These are phyloP conservation scores for Moesziomyces sp. DNA, from an alignment of 1,284 basidiomycete genomes.

Conservation along the genomic window DNA sequence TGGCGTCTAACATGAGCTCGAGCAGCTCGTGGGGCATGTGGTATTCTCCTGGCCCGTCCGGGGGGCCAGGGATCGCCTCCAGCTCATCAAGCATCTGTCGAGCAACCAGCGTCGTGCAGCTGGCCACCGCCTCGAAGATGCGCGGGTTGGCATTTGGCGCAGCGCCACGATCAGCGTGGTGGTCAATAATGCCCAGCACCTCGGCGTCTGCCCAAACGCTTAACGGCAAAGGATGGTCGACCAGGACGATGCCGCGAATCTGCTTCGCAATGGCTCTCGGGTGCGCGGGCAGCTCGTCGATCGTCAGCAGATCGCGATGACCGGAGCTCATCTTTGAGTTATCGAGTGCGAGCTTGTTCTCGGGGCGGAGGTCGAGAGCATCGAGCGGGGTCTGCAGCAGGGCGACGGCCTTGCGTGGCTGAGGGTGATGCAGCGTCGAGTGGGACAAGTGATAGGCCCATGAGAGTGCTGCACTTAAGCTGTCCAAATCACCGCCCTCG, in stretches of 20 bases:
- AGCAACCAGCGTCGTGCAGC: conserved; percentile 65
- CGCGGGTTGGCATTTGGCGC: conserved; percentile 60
- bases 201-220: conserved; percentile 58
- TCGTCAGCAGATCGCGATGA: conserved; percentile 68
- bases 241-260: conserved; percentile 65
- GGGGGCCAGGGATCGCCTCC: conserved; percentile 38
- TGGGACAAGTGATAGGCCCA: conserved; percentile 64
- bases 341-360: conserved; percentile 66
- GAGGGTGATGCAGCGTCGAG: conserved; percentile 33
- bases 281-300: conserved; percentile 68
- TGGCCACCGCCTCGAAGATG: conserved; percentile 58
- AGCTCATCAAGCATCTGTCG: conserved; percentile 60
- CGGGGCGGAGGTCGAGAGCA: conserved; percentile 67
- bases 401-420: conserved; percentile 49
- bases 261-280: conserved; percentile 58
- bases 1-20: conserved; percentile 60
- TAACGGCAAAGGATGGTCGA: conserved; percentile 67
- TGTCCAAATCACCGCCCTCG: conserved; percentile 68
- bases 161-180: conserved; percentile 65
- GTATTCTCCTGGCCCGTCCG: conserved; percentile 43
- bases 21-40: conserved; percentile 61
- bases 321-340: conserved; percentile 64
- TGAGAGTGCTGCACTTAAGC: conserved; percentile 59
- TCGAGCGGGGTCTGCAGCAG: conserved; percentile 61
- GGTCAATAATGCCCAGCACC: conserved; percentile 65